Conservation (phyloP, 768 basidiomycete genomes). For the Suillus decipiens region DNA sequence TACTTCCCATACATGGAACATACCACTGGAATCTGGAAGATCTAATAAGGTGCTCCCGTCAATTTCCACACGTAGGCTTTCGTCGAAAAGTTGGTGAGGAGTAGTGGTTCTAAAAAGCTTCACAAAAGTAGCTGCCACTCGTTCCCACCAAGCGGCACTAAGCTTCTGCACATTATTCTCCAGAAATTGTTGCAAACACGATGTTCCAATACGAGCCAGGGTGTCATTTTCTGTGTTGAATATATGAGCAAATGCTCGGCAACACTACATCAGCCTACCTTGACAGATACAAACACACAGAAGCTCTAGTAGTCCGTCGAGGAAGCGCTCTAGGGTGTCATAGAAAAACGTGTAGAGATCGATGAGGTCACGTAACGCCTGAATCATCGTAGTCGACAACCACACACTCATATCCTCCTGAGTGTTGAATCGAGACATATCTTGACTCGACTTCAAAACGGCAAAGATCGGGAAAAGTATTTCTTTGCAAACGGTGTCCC, state of each 20-base stretch:
- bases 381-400: conserved; percentile 99
- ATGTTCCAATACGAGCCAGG: conserved; percentile 94
- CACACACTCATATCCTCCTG: conserved; percentile 99
- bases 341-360: conserved; percentile 97
- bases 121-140: conserved; percentile 88
- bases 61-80: conserved; percentile 83
- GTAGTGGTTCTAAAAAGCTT: conserved; percentile 98
- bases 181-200: conserved; percentile 93
- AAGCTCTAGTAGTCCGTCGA: conserved; percentile 93
- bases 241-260: conserved; percentile 14
- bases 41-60: conserved; percentile 55
- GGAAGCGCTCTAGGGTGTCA: conserved; percentile 81
- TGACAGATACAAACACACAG: conserved; percentile 97
- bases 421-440: conserved; percentile 88
- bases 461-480: conserved; percentile 98
- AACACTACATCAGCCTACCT: conserved; percentile 52
- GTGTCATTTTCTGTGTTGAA: conserved; percentile 86
- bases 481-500: conserved; percentile 97
- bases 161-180: conserved; percentile 92
- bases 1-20: neutral
- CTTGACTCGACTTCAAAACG: conserved; percentile 90
- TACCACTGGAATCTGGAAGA: conserved; percentile 48
- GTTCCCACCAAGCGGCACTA: conserved; percentile 84
- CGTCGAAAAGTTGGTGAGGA: conserved; percentile 95
- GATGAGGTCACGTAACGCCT: conserved; percentile 92